phyloP scores from a whole-genome alignment of 495 filamentous ascomycete species.

The Elasticomyces elasticus region DNA sequence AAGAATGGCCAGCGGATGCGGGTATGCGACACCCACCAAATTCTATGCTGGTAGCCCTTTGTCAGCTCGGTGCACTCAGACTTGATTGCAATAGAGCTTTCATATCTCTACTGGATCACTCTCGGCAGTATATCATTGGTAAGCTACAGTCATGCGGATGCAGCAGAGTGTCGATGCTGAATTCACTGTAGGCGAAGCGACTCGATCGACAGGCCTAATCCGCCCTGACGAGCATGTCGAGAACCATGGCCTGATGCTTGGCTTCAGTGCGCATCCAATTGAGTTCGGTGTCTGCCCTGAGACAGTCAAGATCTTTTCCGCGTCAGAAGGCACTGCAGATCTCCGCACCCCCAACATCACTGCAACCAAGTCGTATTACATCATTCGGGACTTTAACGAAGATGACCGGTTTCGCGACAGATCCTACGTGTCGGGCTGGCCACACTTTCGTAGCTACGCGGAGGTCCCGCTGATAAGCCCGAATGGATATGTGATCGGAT shows the following conservation, averaged over 20 bases:
- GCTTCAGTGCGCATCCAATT: background rate
- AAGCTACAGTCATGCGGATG: background rate
- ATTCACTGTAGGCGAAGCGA: background rate
- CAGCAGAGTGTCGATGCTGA: background rate
- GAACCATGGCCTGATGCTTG: background rate
- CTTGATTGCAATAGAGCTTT: background rate
- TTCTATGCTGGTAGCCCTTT: background rate
- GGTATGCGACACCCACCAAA: background rate
- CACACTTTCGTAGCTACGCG: constrained; percentile 9
- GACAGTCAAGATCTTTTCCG: background rate
- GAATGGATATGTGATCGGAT: constrained; percentile 7
- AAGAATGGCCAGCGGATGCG: background rate
- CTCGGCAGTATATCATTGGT: background rate
- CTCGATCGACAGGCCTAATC: background rate
- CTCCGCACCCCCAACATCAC: background rate
- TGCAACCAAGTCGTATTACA: constrained; percentile 3
- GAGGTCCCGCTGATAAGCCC: constrained; percentile 12
- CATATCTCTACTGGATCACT: background rate
- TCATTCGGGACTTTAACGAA: constrained; percentile 30
- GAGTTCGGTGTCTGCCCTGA: background rate
- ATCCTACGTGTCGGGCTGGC: constrained; percentile 5
- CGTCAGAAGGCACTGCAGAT: background rate
- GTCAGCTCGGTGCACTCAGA: background rate
- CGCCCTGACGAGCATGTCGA: background rate
- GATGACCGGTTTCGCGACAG: constrained; percentile 30